Base-by-base conservation (phyloP, 495 filamentous ascomycete genomes). In the Bathelium albidoporum region DNA sequence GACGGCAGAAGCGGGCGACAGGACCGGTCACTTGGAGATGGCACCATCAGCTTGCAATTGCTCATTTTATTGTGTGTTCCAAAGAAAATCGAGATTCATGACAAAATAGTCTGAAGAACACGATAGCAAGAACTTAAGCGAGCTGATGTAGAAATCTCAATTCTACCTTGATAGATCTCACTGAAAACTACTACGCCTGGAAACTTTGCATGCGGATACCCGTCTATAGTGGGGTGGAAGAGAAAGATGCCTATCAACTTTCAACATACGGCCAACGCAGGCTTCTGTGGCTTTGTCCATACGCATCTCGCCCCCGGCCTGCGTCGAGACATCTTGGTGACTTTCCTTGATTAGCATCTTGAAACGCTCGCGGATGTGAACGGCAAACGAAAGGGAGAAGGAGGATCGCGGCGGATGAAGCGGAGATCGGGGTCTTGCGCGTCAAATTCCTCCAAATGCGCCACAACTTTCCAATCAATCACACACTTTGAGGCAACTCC, bases 121-220 rank as follows among this genome's bases (percentile, higher is more conserved):
- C 1, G 18, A n/a, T n/a, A n/a, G n/a, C n/a, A n/a, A n/a, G n/a
- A n/a, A n/a, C n/a, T n/a, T n/a, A n/a, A n/a, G n/a, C 20, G 39
- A 52, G 53, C 26, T 62, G 61, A 62, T 62, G 22, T 58, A 60
- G 16, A 60, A 62, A 43, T 39, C n/a, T n/a, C 43, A 28, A 32
- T 60, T 69, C 26, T 74, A 91, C 91, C 91, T 86, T 97, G 92
- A 71, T 97, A 97, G 68, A 97, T 97, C 77, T 97, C 92, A 72
- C 87, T 91, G 74, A 96, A 97, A 45, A 96, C 77, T 7, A 90
- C 89, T 1, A 97, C 89, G 28, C 90, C 93, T 0, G 92, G 93
- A 72, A 96, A 97, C 58, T 87, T 84, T 68, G 92, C 93, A 58
- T 93, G 83, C 18, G 92, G 90, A 70, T 94, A 94, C 59, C 85